phyloP scores from a whole-genome alignment of 1,284 basidiomycete genomes.

The Ganoderma boninense region DNA sequence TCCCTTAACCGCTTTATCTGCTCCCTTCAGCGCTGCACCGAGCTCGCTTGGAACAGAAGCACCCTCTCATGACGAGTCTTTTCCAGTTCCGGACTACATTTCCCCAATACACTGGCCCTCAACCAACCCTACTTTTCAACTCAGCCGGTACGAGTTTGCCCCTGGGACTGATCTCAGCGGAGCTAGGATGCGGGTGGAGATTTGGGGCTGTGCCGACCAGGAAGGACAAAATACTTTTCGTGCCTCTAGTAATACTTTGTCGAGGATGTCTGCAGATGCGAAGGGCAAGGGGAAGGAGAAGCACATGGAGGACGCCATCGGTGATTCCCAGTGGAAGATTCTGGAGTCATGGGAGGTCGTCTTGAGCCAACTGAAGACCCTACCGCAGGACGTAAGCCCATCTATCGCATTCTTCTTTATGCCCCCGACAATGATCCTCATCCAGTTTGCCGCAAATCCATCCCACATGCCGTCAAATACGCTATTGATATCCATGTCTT shows the following conservation, averaged over 20 bases:
- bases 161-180: conserved; percentile 58
- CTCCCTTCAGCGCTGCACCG: conserved; percentile 11
- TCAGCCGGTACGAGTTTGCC: conserved; percentile 57
- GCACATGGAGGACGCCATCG: conserved; percentile 34
- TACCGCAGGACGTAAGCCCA: conserved; percentile 68
- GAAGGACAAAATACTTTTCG: background rate
- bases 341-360: conserved; percentile 76
- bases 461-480: conserved; percentile 76
- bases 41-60: background rate
- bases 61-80: conserved; percentile 4
- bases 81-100: conserved; percentile 65
- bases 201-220: conserved; percentile 57
- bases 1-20: conserved; percentile 9
- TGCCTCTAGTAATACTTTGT: background rate
- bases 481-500: conserved; percentile 68
- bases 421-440: conserved; percentile 14
- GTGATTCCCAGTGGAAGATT: conserved; percentile 61
- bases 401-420: conserved; percentile 20
- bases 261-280: conserved; percentile 15
- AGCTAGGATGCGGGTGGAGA: conserved; percentile 57
- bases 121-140: conserved; percentile 76
- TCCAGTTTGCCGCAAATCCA: conserved; percentile 54
- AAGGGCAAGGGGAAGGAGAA: conserved; percentile 57
- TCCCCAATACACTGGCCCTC: conserved; percentile 77
- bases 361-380: conserved; percentile 64